Percentiles rank a stretch among this genome's conserved stretches.
Evolutionary conservation across 768 basidiomycete genomes (phyloP).

Genomic region (Phallus indusiatus): DNA sequence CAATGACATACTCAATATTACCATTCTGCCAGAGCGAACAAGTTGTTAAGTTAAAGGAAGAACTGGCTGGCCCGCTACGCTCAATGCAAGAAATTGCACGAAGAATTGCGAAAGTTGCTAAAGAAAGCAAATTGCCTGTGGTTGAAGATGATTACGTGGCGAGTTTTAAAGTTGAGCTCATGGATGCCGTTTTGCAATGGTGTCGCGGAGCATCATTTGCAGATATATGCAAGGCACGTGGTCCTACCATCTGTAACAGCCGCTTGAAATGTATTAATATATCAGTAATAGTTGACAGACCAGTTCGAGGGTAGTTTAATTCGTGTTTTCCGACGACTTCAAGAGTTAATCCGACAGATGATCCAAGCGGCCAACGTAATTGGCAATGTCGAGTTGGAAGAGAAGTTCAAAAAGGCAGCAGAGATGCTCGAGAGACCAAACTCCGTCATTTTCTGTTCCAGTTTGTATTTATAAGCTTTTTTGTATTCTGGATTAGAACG

Average conservation of each 20-base stretch:
- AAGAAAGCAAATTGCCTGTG: slow-evolving; percentile 82
- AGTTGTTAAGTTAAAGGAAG: slow-evolving; percentile 78
- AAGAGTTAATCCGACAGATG: slow-evolving; percentile 96
- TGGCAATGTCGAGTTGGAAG: slow-evolving; percentile 86
- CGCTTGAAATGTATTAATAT: neutral
- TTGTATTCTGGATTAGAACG: neutral
- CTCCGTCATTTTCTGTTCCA: slow-evolving; percentile 88
- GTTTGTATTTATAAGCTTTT: slow-evolving; percentile 53
- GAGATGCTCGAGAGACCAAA: slow-evolving; percentile 92
- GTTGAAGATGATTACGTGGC: slow-evolving; percentile 93
- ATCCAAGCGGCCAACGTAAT: slow-evolving; percentile 91
- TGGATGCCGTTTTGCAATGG: slow-evolving; percentile 97
- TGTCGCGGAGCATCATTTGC: slow-evolving; percentile 95
- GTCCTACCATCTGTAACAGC: neutral
- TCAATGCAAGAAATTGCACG: slow-evolving; percentile 94
- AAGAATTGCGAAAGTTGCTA: slow-evolving; percentile 93
- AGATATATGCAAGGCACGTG: slow-evolving; percentile 85
- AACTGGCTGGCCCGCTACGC: slow-evolving; percentile 84
- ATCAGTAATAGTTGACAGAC: slow-evolving; percentile 69
- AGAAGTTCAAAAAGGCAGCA: slow-evolving; percentile 86
- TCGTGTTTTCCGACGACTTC: slow-evolving; percentile 88
- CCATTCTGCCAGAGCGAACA: slow-evolving; percentile 62
- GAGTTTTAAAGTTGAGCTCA: slow-evolving; percentile 96
- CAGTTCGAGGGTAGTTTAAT: slow-evolving; percentile 97
- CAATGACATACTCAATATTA: neutral